A percentile compares a stretch with the other conserved stretches of the same genome.
These are phyloP conservation scores for Phytopythium delawarense DNA, from an alignment of 352 stramenopile genomes.

Conservation along the genomic window DNA sequence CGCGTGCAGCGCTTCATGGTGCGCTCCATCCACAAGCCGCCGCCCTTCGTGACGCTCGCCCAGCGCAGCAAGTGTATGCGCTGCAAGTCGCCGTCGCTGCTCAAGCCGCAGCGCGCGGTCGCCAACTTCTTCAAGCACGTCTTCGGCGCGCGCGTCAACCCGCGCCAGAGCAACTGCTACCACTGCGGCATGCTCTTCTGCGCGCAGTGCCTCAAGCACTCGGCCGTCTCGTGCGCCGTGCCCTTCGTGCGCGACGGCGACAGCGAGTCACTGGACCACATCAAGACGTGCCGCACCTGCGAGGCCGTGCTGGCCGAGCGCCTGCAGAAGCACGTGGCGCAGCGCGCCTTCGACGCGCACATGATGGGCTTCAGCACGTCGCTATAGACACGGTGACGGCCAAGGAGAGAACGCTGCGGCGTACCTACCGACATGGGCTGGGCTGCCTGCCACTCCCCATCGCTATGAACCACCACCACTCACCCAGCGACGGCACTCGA, in stretches of 20 bases:
- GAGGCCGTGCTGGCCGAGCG: slow-evolving; percentile 57
- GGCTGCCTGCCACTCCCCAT: neutral
- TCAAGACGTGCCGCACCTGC: slow-evolving; percentile 63
- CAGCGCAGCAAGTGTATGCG: slow-evolving; percentile 73
- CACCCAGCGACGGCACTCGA: neutral
- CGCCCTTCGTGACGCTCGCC: slow-evolving; percentile 39
- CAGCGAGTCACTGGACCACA: slow-evolving; percentile 36
- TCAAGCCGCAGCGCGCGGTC: slow-evolving; percentile 42
- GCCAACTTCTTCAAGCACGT: slow-evolving; percentile 56
- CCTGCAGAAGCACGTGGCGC: slow-evolving; percentile 43
- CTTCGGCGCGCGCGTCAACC: slow-evolving; percentile 35
- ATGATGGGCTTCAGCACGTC: slow-evolving; percentile 40
- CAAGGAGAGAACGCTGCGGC: neutral
- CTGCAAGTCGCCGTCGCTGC: slow-evolving; percentile 44
- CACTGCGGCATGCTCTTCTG: slow-evolving; percentile 80
- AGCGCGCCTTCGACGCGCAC: slow-evolving; percentile 55
- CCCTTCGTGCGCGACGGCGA: slow-evolving; percentile 55
- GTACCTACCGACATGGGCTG: neutral
- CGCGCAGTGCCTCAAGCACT: slow-evolving; percentile 53
- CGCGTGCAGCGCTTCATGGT: slow-evolving; percentile 69
- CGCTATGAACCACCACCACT: neutral
- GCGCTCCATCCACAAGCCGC: slow-evolving; percentile 46
- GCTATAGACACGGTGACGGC: slow-evolving; percentile 11
- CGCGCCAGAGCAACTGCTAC: slow-evolving; percentile 75
- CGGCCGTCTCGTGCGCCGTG: slow-evolving; percentile 38